Percentiles rank a stretch among this genome's conserved stretches.
phyloP scores from a whole-genome alignment of 2,329 filamentous ascomycete genomes.

The Pseudocercospora pini-densiflorae region DNA sequence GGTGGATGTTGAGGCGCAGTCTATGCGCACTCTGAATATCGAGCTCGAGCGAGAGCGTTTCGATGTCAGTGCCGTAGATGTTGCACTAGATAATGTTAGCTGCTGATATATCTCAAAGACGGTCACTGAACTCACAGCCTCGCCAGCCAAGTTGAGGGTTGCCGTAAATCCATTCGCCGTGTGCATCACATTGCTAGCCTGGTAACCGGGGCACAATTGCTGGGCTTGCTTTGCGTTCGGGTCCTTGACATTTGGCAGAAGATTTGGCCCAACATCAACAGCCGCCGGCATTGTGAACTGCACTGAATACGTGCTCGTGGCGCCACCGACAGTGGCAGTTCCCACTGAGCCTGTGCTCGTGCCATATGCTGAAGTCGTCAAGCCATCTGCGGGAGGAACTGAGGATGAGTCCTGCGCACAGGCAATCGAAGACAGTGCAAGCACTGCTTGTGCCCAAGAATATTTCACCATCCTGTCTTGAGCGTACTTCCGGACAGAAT shows the following conservation, averaged over 20 bases:
- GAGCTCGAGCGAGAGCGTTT: conserved; percentile 68
- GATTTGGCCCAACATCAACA: conserved; percentile 42
- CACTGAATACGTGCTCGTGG: conserved; percentile 36
- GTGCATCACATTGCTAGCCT: conserved; percentile 54
- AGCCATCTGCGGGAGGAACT: conserved; percentile 25
- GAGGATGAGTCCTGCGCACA: conserved; percentile 30
- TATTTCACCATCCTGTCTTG: conserved; percentile 26
- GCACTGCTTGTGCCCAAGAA: conserved; percentile 28
- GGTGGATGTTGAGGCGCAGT: conserved; percentile 72
- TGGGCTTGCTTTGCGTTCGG: conserved; percentile 67
- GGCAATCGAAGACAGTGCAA: conserved; percentile 29
- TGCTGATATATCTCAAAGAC: background rate
- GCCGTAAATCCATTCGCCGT: conserved; percentile 57
- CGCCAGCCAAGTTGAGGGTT: conserved; percentile 56
- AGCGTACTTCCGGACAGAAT: conserved; percentile 9
- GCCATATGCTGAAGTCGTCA: conserved; percentile 23
- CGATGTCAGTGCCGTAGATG: conserved; percentile 76
- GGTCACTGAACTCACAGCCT: conserved; percentile 39
- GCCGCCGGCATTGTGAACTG: conserved; percentile 40
- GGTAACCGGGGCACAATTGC: conserved; percentile 62
- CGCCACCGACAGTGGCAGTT: conserved; percentile 36
- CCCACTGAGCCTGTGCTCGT: conserved; percentile 25
- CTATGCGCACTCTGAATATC: conserved; percentile 59
- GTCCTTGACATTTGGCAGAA: conserved; percentile 66
- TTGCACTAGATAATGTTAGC: conserved; percentile 57